A percentile compares a stretch with the other conserved stretches of the same genome.
Evolutionary conservation across 768 basidiomycete genomes (phyloP).

Genomic region (Cytidiella melzeri): DNA sequence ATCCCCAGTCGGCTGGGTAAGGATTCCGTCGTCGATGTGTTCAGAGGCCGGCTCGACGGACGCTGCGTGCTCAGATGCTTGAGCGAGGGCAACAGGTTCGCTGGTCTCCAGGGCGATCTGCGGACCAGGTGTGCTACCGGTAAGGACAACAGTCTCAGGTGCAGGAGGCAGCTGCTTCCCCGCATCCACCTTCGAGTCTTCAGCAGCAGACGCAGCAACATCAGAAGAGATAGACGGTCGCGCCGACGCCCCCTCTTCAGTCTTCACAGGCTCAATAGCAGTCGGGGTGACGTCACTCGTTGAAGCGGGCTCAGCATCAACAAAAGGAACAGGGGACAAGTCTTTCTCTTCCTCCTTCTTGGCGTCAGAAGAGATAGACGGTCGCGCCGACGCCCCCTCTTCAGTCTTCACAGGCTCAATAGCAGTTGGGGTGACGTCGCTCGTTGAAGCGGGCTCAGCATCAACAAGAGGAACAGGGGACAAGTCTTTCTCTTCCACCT

Average conservation of each 20-base stretch:
- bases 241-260: conserved; percentile 16
- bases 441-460: neutral
- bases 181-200: neutral
- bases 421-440: neutral
- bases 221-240: conserved; percentile 9
- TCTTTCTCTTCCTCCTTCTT: conserved; percentile 5
- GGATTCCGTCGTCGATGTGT: neutral
- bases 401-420: neutral
- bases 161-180: conserved; percentile 23
- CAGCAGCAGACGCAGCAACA: conserved; percentile 2
- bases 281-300: conserved; percentile 11
- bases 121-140: conserved; percentile 25
- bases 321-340: conserved; percentile 17
- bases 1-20: neutral
- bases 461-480: too few relatives aligned
- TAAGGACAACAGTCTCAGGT: conserved; percentile 23
- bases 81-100: conserved; percentile 22
- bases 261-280: conserved; percentile 11
- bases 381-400: conserved; percentile 1
- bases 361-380: neutral
- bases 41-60: neutral
- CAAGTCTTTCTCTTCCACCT: too few relatives aligned
- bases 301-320: conserved; percentile 9
- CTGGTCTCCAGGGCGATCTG: conserved; percentile 25
- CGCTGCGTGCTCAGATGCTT: conserved; percentile 12